Evolutionary conservation across 495 filamentous ascomycete genomes (phyloP), one percentile per base, ranked within the genome.

Genomic region (Penicillium riverlandense): DNA sequence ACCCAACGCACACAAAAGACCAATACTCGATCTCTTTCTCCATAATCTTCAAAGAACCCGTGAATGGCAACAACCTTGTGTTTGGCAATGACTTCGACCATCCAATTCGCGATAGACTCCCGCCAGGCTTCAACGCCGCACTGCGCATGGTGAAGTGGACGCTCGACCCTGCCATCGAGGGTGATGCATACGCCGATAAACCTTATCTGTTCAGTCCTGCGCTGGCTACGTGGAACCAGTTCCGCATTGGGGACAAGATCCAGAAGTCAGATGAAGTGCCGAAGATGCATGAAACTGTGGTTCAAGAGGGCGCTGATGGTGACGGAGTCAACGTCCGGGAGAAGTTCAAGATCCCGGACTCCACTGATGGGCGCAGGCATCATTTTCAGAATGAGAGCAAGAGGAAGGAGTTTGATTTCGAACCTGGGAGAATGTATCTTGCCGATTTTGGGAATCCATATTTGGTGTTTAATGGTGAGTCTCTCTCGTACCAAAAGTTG

Each of bases 51-150:
- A 83, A 85, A 51, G 58, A 67, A 33, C 67, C 67, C 39, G 81
- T 95, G 27, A 71, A 74, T 7, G 88, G 80, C 35, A 64, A 79
- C 15, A 84, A 88, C 42, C 75, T 96, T 1, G 74, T 96, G 30
- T 95, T 90, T 45, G 91, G 91, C 12, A 96, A 96, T 60, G 86
- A 95, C 65, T 96, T 96, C 48, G 88, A 92, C 52, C 77, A 82
- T 22, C 86, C 90, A 0, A 87, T 98, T 45, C 79, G 87, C 33
- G 82, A 92, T 52, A 74, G 82, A n/a, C 70, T 98, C 1, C 92
- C 92, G 0, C 85, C 84, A 0, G 91, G 89, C 6, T 95, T 96
- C 59, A 75, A 74, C 39, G 78, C 84, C 0, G 88, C 88, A 0
- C 80, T 95, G 62, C 82, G 78, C 28, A 78, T 95, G 6, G 86